These are phyloP conservation scores for Penicillium rolfsii DNA, from an alignment of 2,329 filamentous ascomycete genomes.

Conservation along the genomic window DNA sequence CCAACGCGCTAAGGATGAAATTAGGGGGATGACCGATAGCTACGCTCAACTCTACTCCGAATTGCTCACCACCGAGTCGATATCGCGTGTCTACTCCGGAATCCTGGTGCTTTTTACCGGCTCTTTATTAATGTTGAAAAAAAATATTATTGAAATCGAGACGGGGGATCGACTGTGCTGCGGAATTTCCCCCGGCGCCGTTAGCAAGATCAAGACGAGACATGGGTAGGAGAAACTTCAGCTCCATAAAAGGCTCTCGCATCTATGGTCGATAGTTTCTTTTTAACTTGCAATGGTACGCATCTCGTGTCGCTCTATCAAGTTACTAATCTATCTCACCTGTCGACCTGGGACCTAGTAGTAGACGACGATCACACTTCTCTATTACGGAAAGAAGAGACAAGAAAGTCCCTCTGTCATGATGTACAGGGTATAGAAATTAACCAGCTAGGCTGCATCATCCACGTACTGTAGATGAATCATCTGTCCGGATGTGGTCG, in stretches of 20 bases:
- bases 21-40: neutral
- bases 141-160: conserved; percentile 25
- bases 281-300: neutral
- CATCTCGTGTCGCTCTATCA: neutral
- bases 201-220: conserved; percentile 26
- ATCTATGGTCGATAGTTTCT: neutral
- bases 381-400: too few relatives aligned
- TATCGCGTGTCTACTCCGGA: conserved; percentile 6
- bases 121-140: neutral
- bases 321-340: neutral
- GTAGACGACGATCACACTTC: conserved; percentile 14
- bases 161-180: conserved; percentile 28
- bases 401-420: too few relatives aligned
- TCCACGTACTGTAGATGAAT: neutral
- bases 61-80: neutral
- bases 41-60: neutral
- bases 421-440: too few relatives aligned
- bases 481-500: neutral
- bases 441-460: neutral
- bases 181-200: conserved; percentile 22
- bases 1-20: conserved; percentile 1
- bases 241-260: neutral
- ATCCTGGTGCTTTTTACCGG: conserved; percentile 2
- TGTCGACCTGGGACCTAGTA: conserved; percentile 4
- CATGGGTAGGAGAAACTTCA: conserved; percentile 18